Evolutionary conservation across 2,329 filamentous ascomycete species (phyloP).

Genomic region (Neonectria sp.): DNA sequence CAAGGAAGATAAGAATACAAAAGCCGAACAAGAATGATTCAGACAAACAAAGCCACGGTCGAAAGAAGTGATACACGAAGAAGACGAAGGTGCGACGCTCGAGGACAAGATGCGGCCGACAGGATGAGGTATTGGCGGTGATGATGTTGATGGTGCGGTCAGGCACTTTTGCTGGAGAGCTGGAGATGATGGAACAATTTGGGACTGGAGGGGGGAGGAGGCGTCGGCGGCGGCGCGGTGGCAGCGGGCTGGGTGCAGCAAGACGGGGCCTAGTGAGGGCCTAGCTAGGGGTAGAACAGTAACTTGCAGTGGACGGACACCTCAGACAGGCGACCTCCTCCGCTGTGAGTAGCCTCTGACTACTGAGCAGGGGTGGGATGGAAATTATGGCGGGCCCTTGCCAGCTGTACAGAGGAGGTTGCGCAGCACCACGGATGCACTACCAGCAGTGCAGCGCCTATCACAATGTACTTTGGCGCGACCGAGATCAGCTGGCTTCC

Average conservation of each 20-base stretch:
- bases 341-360: conserved; percentile 7
- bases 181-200: conserved; percentile 25
- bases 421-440: neutral
- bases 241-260: conserved; percentile 21
- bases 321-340: conserved; percentile 15
- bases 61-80: conserved; percentile 31
- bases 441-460: neutral
- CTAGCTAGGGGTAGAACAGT: conserved; percentile 16
- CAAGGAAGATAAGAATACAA: conserved; percentile 28
- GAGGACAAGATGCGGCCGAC: conserved; percentile 18
- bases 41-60: conserved; percentile 14
- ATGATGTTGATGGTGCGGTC: conserved; percentile 44
- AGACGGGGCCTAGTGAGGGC: conserved; percentile 13
- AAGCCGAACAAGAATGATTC: conserved; percentile 23
- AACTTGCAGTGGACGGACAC: conserved; percentile 20
- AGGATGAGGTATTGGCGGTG: conserved; percentile 34
- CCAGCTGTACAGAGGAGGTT: conserved; percentile 5
- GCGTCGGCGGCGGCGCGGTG: conserved; percentile 27
- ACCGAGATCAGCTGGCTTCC: neutral
- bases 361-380: conserved; percentile 15
- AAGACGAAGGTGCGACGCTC: conserved; percentile 20
- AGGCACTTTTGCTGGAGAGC: conserved; percentile 40
- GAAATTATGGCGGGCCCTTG: conserved; percentile 9
- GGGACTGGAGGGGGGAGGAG: conserved; percentile 11
- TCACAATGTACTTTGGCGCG: neutral